These are phyloP conservation scores for Wickerhamiella sergipiensis DNA, from an alignment of 805 yeast genomes.

Conservation along the genomic window DNA sequence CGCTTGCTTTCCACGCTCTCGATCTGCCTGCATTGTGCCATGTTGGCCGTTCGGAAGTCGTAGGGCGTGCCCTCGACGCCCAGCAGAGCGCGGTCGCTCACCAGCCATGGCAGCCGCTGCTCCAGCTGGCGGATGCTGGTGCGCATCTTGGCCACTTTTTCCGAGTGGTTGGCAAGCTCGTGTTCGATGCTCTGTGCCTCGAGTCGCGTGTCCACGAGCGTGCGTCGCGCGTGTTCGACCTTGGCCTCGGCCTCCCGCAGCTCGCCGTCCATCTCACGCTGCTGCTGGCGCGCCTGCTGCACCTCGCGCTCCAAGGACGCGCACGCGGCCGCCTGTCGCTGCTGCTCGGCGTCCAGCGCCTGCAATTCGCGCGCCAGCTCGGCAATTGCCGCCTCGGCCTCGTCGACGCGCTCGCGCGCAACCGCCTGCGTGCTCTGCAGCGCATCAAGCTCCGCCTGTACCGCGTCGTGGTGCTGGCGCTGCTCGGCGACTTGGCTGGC, in stretches of 20 bases:
- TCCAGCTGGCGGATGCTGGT: conserved; percentile 29
- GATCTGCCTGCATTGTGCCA: conserved; percentile 48
- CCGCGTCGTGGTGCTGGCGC: conserved; percentile 3
- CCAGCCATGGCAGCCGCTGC: conserved; percentile 56
- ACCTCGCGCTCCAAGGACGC: conserved; percentile 19
- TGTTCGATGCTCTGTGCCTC: conserved; percentile 21
- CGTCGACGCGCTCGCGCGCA: conserved; percentile 29
- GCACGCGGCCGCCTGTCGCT: conserved; percentile 24
- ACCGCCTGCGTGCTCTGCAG: conserved; percentile 9
- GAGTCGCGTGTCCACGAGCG: conserved; percentile 18
- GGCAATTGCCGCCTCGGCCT: conserved; percentile 27
- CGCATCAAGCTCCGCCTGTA: conserved; percentile 5
- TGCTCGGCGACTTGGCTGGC: conserved; percentile 1
- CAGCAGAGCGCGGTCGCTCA: conserved; percentile 18
- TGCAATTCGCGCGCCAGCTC: conserved; percentile 36
- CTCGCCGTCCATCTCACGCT: conserved; percentile 66
- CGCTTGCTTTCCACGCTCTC: conserved; percentile 42
- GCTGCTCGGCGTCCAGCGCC: conserved; percentile 27
- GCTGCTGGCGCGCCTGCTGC: conserved; percentile 42
- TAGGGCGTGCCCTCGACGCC: conserved; percentile 24
- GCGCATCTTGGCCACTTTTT: conserved; percentile 8
- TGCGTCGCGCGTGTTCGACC: conserved; percentile 15
- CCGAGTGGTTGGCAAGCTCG: conserved; percentile 18
- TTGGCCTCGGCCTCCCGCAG: conserved; percentile 34
- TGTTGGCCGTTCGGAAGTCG: conserved; percentile 29